Evolutionary conservation across 1,284 basidiomycete species (phyloP).

Genomic region (Tylopilus microsporus): DNA sequence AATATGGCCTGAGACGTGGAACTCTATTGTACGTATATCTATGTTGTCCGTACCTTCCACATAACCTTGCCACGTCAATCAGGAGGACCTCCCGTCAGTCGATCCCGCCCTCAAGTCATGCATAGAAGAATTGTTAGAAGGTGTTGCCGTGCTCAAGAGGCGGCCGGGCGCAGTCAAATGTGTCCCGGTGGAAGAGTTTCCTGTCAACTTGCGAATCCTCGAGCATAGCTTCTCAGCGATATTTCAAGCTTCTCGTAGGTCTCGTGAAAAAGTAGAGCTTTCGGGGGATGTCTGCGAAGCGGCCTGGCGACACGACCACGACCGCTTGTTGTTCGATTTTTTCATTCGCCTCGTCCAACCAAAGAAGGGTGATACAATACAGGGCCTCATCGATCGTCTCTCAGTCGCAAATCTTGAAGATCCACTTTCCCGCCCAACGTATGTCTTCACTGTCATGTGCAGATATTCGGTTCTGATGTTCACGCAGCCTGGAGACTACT

Average conservation of each 20-base stretch:
- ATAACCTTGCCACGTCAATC: not conserved
- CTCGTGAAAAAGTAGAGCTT: slow-evolving; percentile 5
- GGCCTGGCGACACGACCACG: slow-evolving; percentile 13
- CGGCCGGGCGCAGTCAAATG: not conserved
- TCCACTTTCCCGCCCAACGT: slow-evolving; percentile 4
- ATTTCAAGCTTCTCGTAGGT: slow-evolving; percentile 11
- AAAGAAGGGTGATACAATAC: not conserved
- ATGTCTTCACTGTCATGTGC: not conserved
- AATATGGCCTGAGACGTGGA: slow-evolving; percentile 7
- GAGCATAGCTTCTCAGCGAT: slow-evolving; percentile 8
- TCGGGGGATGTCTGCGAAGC: not conserved
- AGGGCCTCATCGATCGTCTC: not conserved
- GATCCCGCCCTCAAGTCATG: slow-evolving; percentile 7
- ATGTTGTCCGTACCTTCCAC: too few species aligned
- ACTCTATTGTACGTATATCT: not conserved
- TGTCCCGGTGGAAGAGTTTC: not conserved
- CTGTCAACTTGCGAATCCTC: slow-evolving; percentile 6
- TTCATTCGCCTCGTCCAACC: slow-evolving; percentile 7
- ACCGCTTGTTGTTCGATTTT: slow-evolving; percentile 12
- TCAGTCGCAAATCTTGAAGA: slow-evolving; percentile 3
- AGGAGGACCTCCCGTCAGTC: slow-evolving; percentile 7
- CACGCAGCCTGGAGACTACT: slow-evolving; percentile 6
- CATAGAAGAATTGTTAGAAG: slow-evolving; percentile 1
- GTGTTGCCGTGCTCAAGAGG: not conserved
- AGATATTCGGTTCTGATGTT: not conserved